These are phyloP conservation scores for Pseudonitzschia multiseries DNA, from an alignment of 108 stramenopile genomes.

Conservation along the genomic window DNA sequence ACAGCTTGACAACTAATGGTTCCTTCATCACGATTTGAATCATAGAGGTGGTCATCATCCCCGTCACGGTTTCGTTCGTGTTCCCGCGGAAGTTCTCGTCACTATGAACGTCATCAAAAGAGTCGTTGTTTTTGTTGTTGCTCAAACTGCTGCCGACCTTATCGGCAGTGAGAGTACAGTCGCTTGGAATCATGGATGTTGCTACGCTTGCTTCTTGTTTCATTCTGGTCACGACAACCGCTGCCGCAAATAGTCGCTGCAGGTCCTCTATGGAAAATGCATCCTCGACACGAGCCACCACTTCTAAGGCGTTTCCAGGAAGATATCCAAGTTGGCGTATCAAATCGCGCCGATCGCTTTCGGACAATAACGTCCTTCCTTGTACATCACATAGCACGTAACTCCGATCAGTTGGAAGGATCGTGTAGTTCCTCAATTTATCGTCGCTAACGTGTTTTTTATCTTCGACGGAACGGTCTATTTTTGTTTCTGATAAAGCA, in stretches of 20 bases:
- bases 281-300: slow-evolving; percentile 45
- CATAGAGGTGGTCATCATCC: slow-evolving; percentile 12
- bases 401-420: slow-evolving; percentile 41
- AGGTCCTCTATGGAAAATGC: slow-evolving; percentile 11
- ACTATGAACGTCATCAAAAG: background rate
- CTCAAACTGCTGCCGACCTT: background rate
- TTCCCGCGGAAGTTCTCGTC: background rate
- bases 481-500: slow-evolving; percentile 2
- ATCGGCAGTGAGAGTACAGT: too few species aligned
- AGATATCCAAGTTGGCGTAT: slow-evolving; percentile 70
- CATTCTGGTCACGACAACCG: slow-evolving; percentile 10
- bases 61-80: background rate
- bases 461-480: background rate
- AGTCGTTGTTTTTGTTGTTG: background rate
- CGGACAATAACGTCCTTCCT: slow-evolving; percentile 3
- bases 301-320: slow-evolving; percentile 75
- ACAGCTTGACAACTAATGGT: slow-evolving; percentile 72
- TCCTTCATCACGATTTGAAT: slow-evolving; percentile 3
- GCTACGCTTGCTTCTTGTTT: background rate
- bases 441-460: background rate
- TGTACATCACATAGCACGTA: slow-evolving; percentile 25
- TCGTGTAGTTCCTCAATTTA: background rate
- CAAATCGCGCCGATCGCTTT: slow-evolving; percentile 43
- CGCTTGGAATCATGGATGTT: background rate
- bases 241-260: slow-evolving; percentile 5